Percentiles rank a stretch among this genome's conserved stretches.
Conservation (phyloP, 1,139 yeast genomes). For the Debaryomyces psychrophilus region DNA sequence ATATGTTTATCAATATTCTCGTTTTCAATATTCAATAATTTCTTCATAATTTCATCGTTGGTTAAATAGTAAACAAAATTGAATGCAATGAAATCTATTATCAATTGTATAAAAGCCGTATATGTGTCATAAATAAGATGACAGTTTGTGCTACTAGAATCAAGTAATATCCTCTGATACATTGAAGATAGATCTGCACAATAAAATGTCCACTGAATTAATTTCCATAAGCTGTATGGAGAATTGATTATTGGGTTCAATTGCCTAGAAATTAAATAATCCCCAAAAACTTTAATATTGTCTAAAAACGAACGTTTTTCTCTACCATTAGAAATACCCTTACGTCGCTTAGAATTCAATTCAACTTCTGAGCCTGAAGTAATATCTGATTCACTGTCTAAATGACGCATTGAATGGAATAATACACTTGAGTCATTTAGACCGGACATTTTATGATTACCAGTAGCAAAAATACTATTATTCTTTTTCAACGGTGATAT, state of each 20-base stretch:
- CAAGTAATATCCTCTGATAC: constrained; percentile 20
- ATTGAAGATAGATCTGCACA: constrained; percentile 34
- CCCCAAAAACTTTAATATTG: constrained; percentile 34
- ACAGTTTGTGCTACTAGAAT: constrained; percentile 24
- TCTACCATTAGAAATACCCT: not conserved
- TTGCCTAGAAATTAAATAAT: constrained; percentile 27
- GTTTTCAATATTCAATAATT: not conserved
- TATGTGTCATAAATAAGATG: constrained; percentile 28
- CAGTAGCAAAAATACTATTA: constrained; percentile 4
- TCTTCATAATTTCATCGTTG: constrained; percentile 1
- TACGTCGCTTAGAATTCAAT: not conserved
- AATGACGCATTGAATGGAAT: constrained; percentile 10
- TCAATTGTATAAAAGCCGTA: constrained; percentile 18
- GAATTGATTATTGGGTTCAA: constrained; percentile 25
- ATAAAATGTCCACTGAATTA: constrained; percentile 39
- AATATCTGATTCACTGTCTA: not conserved
- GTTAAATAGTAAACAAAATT: constrained; percentile 21
- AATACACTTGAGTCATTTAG: constrained; percentile 22
- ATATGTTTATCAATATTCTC: constrained; percentile 3
- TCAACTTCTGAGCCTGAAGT: not conserved
- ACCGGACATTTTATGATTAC: constrained; percentile 18
- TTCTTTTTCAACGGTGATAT: not conserved
- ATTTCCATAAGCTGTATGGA: constrained; percentile 33
- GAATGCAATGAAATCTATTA: constrained; percentile 27
- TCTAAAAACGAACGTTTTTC: constrained; percentile 2